Evolutionary conservation across 2,329 filamentous ascomycete genomes (phyloP), one percentile per base, ranked within the genome.

Genomic region (Aspergillus pseudotamarii): DNA sequence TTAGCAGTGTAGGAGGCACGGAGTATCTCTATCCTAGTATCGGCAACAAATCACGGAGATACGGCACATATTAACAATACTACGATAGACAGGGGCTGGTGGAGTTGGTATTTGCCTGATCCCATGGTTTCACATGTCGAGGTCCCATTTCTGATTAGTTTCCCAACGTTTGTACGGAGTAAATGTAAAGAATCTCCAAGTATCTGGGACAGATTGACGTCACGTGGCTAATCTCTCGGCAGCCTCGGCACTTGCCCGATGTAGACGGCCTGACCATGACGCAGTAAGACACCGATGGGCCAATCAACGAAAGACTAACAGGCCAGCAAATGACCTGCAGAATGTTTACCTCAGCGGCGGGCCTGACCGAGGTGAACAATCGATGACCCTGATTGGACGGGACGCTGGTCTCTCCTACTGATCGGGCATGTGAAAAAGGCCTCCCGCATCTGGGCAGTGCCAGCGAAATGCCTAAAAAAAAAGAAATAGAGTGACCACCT

Each of bases 241-340:
- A 63, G 59, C 69, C 69, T 71, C 69, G 69, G 69, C 51, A 69
- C 26, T 55, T 71, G 61, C 70, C 64, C 9, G 50, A 62, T 58
- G 5, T 1, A 59, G 64, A 12, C 19, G 53, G 23, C 11, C 21
- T 32, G 30, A 45, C 45, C 34, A 69, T 71, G 68, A 69, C 62
- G 66, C 64, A 62, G 60, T 6, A 48, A 36, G 11, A 45, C 28
- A 6, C n/a, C 11, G 34, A 19, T 36, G 19, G 26, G n/a, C 69
- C 69, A 71, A 71, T 71, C 46, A 69, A n/a, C 53, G 19, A 21
- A 34, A 2, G 12, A n/a, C 4, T 36, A 11, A 14, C 16, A 34
- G 30, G 19, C n/a, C 23, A 38, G 48, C 21, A 32, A 55, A 61
- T 55, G 30, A 34, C 51, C 51, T 54, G 30, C 51, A 54, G 51